phyloP scores from a whole-genome alignment of 768 basidiomycete species.

The Pholiota microspora region DNA sequence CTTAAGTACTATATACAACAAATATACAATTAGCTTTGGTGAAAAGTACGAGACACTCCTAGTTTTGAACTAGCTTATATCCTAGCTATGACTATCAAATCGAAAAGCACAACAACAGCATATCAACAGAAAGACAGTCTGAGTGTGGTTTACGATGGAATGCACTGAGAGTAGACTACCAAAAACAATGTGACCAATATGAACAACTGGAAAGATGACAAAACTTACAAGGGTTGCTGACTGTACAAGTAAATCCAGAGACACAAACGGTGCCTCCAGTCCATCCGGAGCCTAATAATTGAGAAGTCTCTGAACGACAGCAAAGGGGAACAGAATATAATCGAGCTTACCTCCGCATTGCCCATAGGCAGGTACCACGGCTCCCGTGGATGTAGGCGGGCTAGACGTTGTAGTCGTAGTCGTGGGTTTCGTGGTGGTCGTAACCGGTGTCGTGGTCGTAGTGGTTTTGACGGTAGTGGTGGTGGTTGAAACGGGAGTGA shows the following conservation, averaged over 20 bases:
- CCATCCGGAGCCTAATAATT: constrained; percentile 32
- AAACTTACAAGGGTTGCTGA: constrained; percentile 39
- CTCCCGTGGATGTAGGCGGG: constrained; percentile 27
- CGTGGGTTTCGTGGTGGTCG: constrained; percentile 17
- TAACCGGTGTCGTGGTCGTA: constrained; percentile 21
- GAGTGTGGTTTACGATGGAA: constrained; percentile 25
- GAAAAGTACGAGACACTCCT: no score
- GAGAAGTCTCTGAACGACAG: no score
- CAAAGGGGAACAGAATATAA: no score
- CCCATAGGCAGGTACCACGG: constrained; percentile 30
- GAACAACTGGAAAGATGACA: neutral
- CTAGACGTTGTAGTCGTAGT: constrained; percentile 21
- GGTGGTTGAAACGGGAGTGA: constrained; percentile 20
- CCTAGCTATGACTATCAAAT: neutral
- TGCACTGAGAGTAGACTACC: constrained; percentile 47
- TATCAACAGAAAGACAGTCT: no score
- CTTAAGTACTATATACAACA: no score
- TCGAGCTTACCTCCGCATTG: constrained; percentile 39
- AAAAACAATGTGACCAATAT: neutral
- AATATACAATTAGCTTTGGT: no score
- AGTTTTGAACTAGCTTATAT: neutral
- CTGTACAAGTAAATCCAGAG: constrained; percentile 33
- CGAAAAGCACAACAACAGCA: no score
- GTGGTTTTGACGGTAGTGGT: constrained; percentile 18
- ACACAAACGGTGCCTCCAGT: constrained; percentile 41